Evolutionary conservation across 73 alveolate species (phyloP), one percentile per base, ranked within the genome.

Genomic region (Durusdinium trenchii): DNA sequence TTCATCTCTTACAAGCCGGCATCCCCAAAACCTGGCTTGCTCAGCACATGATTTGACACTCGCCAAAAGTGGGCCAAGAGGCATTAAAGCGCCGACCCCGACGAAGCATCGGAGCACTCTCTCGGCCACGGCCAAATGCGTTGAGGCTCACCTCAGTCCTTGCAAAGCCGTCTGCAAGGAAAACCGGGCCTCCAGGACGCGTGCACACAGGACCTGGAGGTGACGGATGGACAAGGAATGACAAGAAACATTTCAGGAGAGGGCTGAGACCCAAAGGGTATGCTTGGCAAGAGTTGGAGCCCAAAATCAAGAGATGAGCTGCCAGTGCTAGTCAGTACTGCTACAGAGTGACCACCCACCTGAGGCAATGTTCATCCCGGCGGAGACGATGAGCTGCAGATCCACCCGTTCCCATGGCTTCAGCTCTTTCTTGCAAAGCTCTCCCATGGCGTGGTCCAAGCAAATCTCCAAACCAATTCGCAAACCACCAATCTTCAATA

Each of bases 391-490:
- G 45, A 91, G 98, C n/a, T 91, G 98, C 20, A 91, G 90, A 52
- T 91, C 98, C 26, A 91, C 98, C 16, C 51, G 73, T 45, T 91
- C 98, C 90, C 85, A 76, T 43, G 75, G 57, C 69, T 54, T 52
- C 84, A 91, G 48, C 32, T 36, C 85, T 26, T 42, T 52, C 30
- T 91, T 40, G 64, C 98, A 91, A n/a, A 91, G 98, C 28, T 69
- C 98, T 4, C 98, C 98, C 98, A 91, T 67, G 43, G 98, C 98
- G 28, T 91, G 98, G 98, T 91, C 98, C 43, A 91, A 45, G 60
- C 98, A 91, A 50, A 91, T 91, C 47, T 91, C 98, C 57, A 91
- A 69, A 40, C 98, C 98, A 36, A 91, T 91, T 42, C 71, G 84
- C 40, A 91, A 50, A 18, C 98, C 98, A 6, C 98, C 98, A 36